Evolutionary conservation across 257 asterid genomes (phyloP).

Genomic region (Vinca minor): DNA sequence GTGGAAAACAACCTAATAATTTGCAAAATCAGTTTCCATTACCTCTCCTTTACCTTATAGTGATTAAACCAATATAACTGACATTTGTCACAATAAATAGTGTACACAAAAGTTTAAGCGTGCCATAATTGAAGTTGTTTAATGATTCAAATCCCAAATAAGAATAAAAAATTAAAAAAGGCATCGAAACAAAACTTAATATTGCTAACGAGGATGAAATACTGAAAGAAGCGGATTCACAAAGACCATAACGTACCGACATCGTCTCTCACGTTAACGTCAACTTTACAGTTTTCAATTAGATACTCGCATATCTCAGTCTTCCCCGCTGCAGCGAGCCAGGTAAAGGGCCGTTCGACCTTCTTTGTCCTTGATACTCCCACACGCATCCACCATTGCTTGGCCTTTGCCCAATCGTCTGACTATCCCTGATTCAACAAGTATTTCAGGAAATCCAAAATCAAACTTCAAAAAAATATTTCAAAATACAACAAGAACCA

Average conservation of each 20-base stretch:
- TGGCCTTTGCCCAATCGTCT: neutral
- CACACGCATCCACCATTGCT: neutral
- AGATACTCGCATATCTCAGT: slow-evolving; percentile 17
- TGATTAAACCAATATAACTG: no score
- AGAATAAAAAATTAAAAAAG: no score
- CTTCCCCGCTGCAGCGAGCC: slow-evolving; percentile 19
- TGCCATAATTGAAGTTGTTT: no score
- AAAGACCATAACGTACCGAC: neutral
- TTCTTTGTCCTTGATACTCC: neutral
- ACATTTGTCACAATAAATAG: no score
- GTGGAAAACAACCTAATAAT: no score
- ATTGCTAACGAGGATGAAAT: no score
- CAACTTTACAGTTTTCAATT: no score
- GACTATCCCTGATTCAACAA: slow-evolving; percentile 1
- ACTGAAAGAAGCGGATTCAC: neutral
- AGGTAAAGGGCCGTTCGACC: slow-evolving; percentile 11
- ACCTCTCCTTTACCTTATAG: no score
- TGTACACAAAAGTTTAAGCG: no score
- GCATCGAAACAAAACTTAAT: no score
- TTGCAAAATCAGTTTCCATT: neutral
- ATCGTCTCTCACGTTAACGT: neutral
- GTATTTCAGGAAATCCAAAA: neutral
- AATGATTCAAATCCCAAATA: neutral
- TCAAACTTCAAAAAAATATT: no score
- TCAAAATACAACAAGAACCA: no score